Base-by-base conservation (phyloP, 768 basidiomycete species). In the Macrolepiota dolichaula region DNA sequence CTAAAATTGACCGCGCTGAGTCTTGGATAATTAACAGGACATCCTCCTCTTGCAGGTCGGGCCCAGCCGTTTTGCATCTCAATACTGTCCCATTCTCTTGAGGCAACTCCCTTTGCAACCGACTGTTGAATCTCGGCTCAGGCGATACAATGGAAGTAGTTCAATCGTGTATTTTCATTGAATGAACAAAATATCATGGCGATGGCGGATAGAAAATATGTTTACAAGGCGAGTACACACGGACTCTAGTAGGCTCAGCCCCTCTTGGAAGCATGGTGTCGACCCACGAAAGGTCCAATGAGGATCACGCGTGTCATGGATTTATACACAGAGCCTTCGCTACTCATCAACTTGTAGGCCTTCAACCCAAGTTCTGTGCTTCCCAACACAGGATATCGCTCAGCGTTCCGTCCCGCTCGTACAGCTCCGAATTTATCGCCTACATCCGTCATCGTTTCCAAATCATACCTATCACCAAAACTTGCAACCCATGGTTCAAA, bases 361-460 rank as follows among this genome's bases (percentile, higher is more conserved):
- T 36, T 61, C 59, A 54, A 55, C 10, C 59, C 59, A 3, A 61
- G 7, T 35, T 37, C 59, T n/a, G 59, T 61, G 35, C 59, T 61
- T 29, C 59, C 59, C 46, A 54, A 29, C 11, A 55, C 53, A 47
- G 37, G 53, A 19, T 32, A 15, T 12, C 19, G 22, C 46, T 38
- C 24, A 6, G 3, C 52, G n/a, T 47, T 27, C 32, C n/a, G 19
- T 7, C 7, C 29, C 3, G 29, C 19, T 25, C n/a, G 12, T 12
- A 12, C 44, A 35, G 37, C 7, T 17, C 52, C 59, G 25, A 54
- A 47, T 9, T 11, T 17, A 7, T 15, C 1, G 19, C 44, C 25
- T 5, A 37, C 59, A 49, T 55, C 59, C 15, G 36, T 46, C 59
- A 61, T 61, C 35, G 5, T 36, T 5, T 11, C 12, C 24, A n/a